Evolutionary conservation across 495 filamentous ascomycete genomes (phyloP).

Genomic region (Zalerion maritima): DNA sequence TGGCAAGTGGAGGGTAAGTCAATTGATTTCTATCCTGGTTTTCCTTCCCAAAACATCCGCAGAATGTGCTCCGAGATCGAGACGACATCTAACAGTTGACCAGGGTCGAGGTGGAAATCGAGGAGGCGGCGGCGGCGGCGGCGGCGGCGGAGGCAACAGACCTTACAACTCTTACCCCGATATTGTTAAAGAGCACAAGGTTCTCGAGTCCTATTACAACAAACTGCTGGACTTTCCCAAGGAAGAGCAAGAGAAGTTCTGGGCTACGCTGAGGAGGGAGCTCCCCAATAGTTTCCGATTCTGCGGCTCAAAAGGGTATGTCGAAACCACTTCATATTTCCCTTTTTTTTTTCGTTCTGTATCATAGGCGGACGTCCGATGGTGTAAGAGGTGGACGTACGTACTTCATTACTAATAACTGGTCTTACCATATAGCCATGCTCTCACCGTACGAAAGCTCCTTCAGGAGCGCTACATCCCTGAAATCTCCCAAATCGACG

Average conservation of each 20-base stretch:
- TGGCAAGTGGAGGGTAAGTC: too few relatives aligned
- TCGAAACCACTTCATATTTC: slow-evolving; percentile 5
- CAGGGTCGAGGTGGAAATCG: too few relatives aligned
- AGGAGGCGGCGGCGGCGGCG: slow-evolving; percentile 18
- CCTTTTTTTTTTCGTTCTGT: not conserved
- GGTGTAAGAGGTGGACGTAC: too few relatives aligned
- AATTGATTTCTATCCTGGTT: too few relatives aligned
- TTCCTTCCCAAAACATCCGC: too few relatives aligned
- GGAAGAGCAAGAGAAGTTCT: slow-evolving; percentile 63
- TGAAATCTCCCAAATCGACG: slow-evolving; percentile 62
- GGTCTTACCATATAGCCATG: slow-evolving; percentile 44
- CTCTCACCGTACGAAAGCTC: slow-evolving; percentile 69
- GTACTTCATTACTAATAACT: too few relatives aligned
- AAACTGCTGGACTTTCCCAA: slow-evolving; percentile 53
- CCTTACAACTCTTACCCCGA: slow-evolving; percentile 38
- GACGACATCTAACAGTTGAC: too few relatives aligned
- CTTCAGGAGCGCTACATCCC: slow-evolving; percentile 81
- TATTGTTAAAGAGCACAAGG: slow-evolving; percentile 55
- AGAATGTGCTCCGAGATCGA: too few relatives aligned
- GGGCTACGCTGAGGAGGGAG: slow-evolving; percentile 62
- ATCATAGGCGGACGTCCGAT: too few relatives aligned
- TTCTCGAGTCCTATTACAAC: slow-evolving; percentile 75
- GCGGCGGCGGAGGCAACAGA: slow-evolving; percentile 11
- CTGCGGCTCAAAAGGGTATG: slow-evolving; percentile 74
- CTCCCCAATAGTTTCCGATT: slow-evolving; percentile 95